Evolutionary conservation across 1,284 basidiomycete species (phyloP).

Genomic region (Microbotryum violaceum): DNA sequence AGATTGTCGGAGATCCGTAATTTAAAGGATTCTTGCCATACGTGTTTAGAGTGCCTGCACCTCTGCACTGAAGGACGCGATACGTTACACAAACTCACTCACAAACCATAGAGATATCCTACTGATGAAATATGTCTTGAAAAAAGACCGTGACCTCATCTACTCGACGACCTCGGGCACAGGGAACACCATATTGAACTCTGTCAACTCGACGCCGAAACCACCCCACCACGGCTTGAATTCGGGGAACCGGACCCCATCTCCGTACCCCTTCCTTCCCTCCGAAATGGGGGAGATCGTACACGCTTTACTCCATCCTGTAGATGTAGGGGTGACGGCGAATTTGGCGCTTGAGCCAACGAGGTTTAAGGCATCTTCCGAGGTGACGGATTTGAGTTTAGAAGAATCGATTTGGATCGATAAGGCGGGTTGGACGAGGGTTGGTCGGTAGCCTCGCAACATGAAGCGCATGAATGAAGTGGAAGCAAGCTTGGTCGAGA

Average conservation of each 20-base stretch:
- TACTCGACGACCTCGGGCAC: not conserved
- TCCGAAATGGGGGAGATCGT: not conserved
- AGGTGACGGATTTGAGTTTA: not conserved
- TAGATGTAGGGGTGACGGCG: not conserved
- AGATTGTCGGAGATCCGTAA: too few relatives aligned
- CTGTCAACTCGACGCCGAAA: not conserved
- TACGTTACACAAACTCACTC: too few relatives aligned
- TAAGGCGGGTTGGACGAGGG: not conserved
- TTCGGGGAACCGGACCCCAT: not conserved
- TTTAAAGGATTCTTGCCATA: too few relatives aligned
- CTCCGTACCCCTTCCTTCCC: not conserved
- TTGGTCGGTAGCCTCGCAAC: not conserved
- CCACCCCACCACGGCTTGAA: not conserved
- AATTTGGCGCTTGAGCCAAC: not conserved
- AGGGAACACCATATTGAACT: slow-evolving; percentile 4
- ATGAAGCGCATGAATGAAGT: not conserved
- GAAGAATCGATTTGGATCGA: not conserved
- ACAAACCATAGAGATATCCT: too few relatives aligned
- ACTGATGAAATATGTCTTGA: not conserved
- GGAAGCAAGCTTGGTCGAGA: not conserved
- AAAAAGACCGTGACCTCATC: not conserved
- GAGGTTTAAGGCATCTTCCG: not conserved
- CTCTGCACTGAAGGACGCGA: too few relatives aligned
- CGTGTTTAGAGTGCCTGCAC: too few relatives aligned
- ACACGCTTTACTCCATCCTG: not conserved